Evolutionary conservation across 805 yeast genomes (phyloP), one percentile per base, ranked within the genome.

Genomic region (Yamadazyma nakazawae): DNA sequence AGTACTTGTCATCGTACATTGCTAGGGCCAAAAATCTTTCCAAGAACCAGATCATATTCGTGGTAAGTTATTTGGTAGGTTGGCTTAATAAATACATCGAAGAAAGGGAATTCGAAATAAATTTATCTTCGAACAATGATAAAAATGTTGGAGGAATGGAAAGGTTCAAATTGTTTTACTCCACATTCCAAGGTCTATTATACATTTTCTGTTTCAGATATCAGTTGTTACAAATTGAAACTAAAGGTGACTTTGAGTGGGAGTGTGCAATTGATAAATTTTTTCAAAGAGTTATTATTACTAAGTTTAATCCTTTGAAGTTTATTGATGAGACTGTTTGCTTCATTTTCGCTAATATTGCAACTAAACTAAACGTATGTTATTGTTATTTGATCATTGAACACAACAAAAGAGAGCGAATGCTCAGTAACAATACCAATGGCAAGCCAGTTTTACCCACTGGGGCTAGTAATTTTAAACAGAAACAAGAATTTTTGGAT

Each of bases 321-420:
- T 92, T 82, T 70, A 89, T 97, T 66, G 92, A 91, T 60, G 96
- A 88, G 58, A 88, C 95, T 13, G 97, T 92, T 40, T 96, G 91
- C 50, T 76, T 84, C 48, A 92, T 91, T 74, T 92, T 92, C 72
- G 97, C 98, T 11, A 84, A 89, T 54, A 81, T 94, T 36, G 88
- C 98, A 2, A 95, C 92, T 56, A 83, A 84, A 57, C 88, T 88
- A 54, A 89, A 88, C 59, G 86, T 88, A 16, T 95, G 95, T 43
- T 92, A 91, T 67, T 92, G 98, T 64, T 92, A 87, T 65, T 85
- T 96, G 28, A 87, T 94, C 38, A 88, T 94, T 51, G 97, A 92
- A 58, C 88, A 86, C 60, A 92, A 91, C 66, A 85, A 89, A 57
- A 75, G 89, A 39, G 88, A 82, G 55, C 70, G 84, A 61, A 71